These are phyloP conservation scores for Aureobasidium sp. DNA, from an alignment of 2,329 filamentous ascomycete species.

Conservation along the genomic window DNA sequence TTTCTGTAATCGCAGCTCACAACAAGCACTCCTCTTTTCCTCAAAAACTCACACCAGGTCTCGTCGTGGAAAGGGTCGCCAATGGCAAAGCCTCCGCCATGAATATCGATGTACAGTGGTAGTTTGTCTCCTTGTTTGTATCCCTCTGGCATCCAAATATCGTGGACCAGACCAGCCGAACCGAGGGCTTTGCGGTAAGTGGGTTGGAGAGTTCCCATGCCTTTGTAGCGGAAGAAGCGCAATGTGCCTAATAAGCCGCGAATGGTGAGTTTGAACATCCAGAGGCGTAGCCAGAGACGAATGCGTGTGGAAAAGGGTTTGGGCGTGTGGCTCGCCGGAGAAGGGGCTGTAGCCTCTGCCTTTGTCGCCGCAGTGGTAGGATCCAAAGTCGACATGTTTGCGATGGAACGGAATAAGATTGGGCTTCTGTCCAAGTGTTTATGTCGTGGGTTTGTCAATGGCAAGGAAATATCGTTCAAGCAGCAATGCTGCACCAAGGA, in stretches of 20 bases:
- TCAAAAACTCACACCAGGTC: background rate
- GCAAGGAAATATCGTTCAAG: no score
- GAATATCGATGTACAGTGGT: constrained; percentile 9
- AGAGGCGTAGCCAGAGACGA: constrained; percentile 3
- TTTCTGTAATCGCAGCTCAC: constrained; percentile 1
- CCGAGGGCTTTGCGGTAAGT: background rate
- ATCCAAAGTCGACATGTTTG: background rate
- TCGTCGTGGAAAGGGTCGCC: constrained; percentile 1
- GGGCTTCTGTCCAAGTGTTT: no score
- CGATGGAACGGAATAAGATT: no score
- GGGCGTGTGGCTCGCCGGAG: background rate
- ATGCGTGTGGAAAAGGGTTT: background rate
- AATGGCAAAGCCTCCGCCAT: constrained; percentile 5
- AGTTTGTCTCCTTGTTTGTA: background rate
- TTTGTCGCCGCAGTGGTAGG: background rate
- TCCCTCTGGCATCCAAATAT: background rate
- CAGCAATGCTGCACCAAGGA: no score
- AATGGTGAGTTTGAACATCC: constrained; percentile 8
- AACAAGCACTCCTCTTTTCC: background rate
- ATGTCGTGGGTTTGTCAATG: no score
- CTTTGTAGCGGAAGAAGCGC: background rate
- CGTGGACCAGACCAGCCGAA: background rate
- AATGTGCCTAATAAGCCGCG: background rate
- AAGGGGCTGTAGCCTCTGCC: background rate
- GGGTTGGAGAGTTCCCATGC: background rate